Conservation (phyloP, 129 eudicot genomes). For the Heracleum sosnowskyi region DNA sequence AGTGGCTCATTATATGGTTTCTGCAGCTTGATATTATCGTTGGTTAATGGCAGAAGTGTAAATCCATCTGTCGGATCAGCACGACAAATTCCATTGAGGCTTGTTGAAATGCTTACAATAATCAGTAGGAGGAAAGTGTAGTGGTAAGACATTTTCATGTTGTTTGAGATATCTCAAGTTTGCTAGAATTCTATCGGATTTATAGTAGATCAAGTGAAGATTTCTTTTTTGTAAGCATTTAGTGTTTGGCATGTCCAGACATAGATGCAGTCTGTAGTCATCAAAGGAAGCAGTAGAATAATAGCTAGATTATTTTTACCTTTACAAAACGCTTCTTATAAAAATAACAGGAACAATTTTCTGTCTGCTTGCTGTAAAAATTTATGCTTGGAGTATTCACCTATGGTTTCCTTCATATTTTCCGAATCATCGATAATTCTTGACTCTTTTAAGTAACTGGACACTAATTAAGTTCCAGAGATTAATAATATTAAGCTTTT, state of each 20-base stretch:
- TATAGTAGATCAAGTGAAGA: not conserved
- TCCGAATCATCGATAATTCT: not conserved
- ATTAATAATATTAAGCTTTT: too few species aligned
- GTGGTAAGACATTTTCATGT: not conserved
- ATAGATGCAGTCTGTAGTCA: not conserved
- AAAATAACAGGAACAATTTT: not conserved
- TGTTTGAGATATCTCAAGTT: not conserved
- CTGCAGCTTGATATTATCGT: not conserved
- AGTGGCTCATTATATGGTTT: constrained; percentile 5
- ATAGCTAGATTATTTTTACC: too few species aligned
- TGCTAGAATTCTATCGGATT: not conserved
- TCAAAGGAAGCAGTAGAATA: too few species aligned
- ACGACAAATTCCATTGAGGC: not conserved
- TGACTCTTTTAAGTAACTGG: too few species aligned
- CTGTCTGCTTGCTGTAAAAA: not conserved
- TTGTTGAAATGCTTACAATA: not conserved
- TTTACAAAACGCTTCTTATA: not conserved
- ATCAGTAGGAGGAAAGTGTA: not conserved
- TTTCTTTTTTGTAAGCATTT: not conserved
- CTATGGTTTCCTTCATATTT: too few species aligned
- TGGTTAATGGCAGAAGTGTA: constrained; percentile 1
- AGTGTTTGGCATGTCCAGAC: not conserved
- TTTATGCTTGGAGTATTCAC: not conserved
- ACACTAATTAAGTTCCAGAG: too few species aligned
- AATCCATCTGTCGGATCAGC: constrained; percentile 18